These are phyloP conservation scores for Hyphodiscus sp. DNA, from an alignment of 2,329 filamentous ascomycete genomes.

Conservation along the genomic window DNA sequence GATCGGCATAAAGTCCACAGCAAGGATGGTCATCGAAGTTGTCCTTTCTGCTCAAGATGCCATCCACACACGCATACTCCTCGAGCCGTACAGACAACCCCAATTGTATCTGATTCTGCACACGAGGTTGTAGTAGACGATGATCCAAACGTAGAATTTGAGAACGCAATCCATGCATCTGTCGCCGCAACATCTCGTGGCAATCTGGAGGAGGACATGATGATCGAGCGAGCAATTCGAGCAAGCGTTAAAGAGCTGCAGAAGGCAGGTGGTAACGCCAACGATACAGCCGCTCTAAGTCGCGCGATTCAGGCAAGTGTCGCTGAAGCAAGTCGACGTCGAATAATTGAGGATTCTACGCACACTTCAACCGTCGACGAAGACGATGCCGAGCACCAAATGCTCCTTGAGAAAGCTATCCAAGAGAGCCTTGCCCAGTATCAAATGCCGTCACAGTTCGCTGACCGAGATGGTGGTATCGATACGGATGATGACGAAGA, in stretches of 20 bases:
- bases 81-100: conserved; percentile 10
- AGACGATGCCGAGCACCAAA: conserved; percentile 50
- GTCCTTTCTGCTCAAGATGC: conserved; percentile 22
- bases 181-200: conserved; percentile 66
- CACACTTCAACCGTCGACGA: conserved; percentile 5
- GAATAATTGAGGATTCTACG: neutral
- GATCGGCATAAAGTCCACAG: conserved; percentile 21
- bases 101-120: conserved; percentile 6
- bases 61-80: conserved; percentile 20
- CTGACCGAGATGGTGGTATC: conserved; percentile 14
- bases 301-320: conserved; percentile 45
- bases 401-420: conserved; percentile 49
- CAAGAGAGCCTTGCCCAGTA: conserved; percentile 39
- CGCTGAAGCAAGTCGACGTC: conserved; percentile 33
- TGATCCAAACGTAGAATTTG: conserved; percentile 54
- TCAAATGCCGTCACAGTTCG: conserved; percentile 1
- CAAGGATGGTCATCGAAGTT: conserved; percentile 12
- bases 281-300: conserved; percentile 37
- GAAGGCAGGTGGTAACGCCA: conserved; percentile 22
- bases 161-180: conserved; percentile 63
- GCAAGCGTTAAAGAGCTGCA: conserved; percentile 60
- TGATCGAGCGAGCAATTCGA: conserved; percentile 67
- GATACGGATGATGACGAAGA: conserved; percentile 31
- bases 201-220: conserved; percentile 60
- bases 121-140: conserved; percentile 7